These are phyloP conservation scores for Suhomyces bolitotheri DNA, from an alignment of 1,139 yeast genomes.

Conservation along the genomic window DNA sequence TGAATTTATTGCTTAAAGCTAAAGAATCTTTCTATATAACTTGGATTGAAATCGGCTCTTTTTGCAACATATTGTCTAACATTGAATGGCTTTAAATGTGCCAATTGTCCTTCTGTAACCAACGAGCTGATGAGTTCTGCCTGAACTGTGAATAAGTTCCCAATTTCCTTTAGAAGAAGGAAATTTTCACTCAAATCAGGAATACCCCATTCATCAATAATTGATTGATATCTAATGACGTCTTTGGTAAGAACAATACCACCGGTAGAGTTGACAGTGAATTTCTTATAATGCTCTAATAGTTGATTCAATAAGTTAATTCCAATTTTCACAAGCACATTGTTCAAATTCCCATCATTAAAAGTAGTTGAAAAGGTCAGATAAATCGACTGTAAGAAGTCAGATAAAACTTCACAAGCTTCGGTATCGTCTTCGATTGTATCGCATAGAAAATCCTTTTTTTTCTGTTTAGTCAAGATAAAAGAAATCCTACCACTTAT, in stretches of 20 bases:
- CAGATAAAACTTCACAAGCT: slow-evolving; percentile 65
- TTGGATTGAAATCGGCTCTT: slow-evolving; percentile 66
- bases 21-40: slow-evolving; percentile 52
- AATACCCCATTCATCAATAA: slow-evolving; percentile 70
- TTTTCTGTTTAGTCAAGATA: slow-evolving; percentile 60
- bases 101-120: slow-evolving; percentile 79
- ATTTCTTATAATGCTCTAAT: slow-evolving; percentile 73
- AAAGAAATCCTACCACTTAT: slow-evolving; percentile 48
- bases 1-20: slow-evolving; percentile 37
- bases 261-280: slow-evolving; percentile 76
- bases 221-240: slow-evolving; percentile 73
- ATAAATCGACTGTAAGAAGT: slow-evolving; percentile 50
- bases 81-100: slow-evolving; percentile 63
- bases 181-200: slow-evolving; percentile 67
- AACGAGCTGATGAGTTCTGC: slow-evolving; percentile 67
- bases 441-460: slow-evolving; percentile 56
- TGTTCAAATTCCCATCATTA: slow-evolving; percentile 54
- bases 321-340: slow-evolving; percentile 61
- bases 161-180: slow-evolving; percentile 75
- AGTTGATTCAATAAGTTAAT: slow-evolving; percentile 57
- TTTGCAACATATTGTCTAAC: slow-evolving; percentile 70
- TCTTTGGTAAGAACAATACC: slow-evolving; percentile 86
- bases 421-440: slow-evolving; percentile 64
- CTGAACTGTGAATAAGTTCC: slow-evolving; percentile 82
- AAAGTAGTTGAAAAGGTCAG: slow-evolving; percentile 37